Base-by-base conservation (phyloP, 2,329 filamentous ascomycete genomes). In the Tolypocladium tundrense region DNA sequence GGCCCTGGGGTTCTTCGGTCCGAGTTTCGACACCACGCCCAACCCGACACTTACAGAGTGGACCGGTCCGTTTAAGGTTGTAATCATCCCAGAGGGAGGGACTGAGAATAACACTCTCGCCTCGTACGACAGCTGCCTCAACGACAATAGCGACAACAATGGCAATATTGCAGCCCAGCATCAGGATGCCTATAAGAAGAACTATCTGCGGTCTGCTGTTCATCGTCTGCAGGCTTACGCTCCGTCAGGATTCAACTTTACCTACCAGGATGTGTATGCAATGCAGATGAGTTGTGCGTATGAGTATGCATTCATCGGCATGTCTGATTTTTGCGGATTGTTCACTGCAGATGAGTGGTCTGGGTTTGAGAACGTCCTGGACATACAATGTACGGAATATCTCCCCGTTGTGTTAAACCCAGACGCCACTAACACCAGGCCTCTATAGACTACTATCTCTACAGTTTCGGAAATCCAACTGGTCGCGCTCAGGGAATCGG, bases 401-500 rank as follows among this genome's bases (percentile, higher is more conserved):
- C 41, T 27, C 35, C 35, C 45, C 6, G 6, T 13, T 19, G 9
- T 19, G 31, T 14, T 6, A 6, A 14, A 13, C 33, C 8, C 1
- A 10, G 6, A 19, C 3, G 21, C 16, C 14, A 31, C 57, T 59
- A 27, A 57, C 51, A 11, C 24, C 24, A 31, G 3, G 16, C 13
- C 21, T 19, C 21, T 31, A 60, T 31, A 60, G 84, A 88, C 70
- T 92, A 93, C 74, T 85, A 84, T 69, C 80, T 89, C 69, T 94
- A 93, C 70, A 85, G 85, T 56, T 90, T 84, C 70, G 89, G 90
- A 24, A 89, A 88, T 67, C 82, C 84, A 0, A 79, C 93, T 0
- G 90, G 87, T 0, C 81, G 88, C 4, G 88, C 88, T 0, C 88
- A 91, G 70, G 90, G 90, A 2, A 85, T 91, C 2, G 90, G 90